Evolutionary conservation across 2,329 filamentous ascomycete genomes (phyloP).

Genomic region (Microsporum ferrugineum): DNA sequence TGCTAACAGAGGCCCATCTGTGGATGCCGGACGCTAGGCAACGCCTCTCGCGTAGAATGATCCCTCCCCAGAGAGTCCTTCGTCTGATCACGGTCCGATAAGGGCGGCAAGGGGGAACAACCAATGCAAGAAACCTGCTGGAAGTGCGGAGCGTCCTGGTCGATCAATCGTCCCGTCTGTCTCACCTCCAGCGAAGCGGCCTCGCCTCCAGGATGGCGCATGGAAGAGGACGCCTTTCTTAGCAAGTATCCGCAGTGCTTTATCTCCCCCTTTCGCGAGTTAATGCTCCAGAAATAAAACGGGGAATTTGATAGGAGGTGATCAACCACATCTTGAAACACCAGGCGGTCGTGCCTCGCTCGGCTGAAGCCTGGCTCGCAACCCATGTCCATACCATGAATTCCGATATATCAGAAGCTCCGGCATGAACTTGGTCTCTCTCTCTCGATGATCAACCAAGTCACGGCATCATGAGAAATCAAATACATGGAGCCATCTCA

Average conservation of each 20-base stretch:
- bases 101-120: too few species aligned
- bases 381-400: neutral
- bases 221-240: neutral
- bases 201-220: neutral
- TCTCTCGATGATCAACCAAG: neutral
- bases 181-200: neutral
- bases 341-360: neutral
- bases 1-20: neutral
- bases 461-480: neutral
- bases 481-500: neutral
- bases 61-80: too few species aligned
- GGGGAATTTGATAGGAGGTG: constrained; percentile 3
- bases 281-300: neutral
- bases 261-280: neutral
- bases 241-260: neutral
- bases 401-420: neutral
- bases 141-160: neutral
- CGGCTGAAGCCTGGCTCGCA: neutral
- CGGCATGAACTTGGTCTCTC: neutral
- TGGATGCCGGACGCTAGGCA: neutral
- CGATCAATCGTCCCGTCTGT: neutral
- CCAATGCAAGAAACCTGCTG: neutral
- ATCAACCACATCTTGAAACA: neutral
- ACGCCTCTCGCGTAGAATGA: neutral
- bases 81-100: too few species aligned